Conservation (phyloP, 352 stramenopile genomes). For the Globisporangium echinulatum region DNA sequence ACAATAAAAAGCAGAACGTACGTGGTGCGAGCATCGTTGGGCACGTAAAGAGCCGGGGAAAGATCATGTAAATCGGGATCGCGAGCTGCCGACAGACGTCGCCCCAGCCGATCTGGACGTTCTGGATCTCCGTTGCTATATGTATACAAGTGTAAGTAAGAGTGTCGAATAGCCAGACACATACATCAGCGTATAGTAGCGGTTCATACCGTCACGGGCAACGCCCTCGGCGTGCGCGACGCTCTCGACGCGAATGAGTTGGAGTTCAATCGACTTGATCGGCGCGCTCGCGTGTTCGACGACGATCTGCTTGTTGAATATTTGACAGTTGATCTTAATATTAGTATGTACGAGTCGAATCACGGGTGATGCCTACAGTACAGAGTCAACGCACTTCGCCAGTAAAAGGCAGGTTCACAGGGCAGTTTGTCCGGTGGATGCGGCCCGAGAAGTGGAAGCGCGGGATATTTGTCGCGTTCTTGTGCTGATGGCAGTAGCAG, state of each 20-base stretch:
- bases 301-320: slow-evolving; percentile 35
- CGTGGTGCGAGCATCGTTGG: slow-evolving; percentile 83
- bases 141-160: too few species aligned
- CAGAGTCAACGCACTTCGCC: slow-evolving; percentile 53
- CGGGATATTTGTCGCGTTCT: slow-evolving; percentile 43
- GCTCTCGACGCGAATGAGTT: slow-evolving; percentile 88
- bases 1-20: slow-evolving; percentile 16
- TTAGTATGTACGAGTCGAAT: not conserved
- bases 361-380: not conserved
- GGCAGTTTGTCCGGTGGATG: slow-evolving; percentile 86
- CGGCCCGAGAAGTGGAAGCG: slow-evolving; percentile 79
- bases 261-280: slow-evolving; percentile 87
- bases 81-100: slow-evolving; percentile 84
- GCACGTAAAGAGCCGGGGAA: slow-evolving; percentile 89
- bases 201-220: slow-evolving; percentile 58
- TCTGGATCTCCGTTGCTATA: slow-evolving; percentile 91
- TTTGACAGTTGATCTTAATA: too few species aligned
- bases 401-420: slow-evolving; percentile 86
- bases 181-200: too few species aligned
- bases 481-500: slow-evolving; percentile 22
- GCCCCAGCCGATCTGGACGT: slow-evolving; percentile 90
- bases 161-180: too few species aligned
- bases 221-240: slow-evolving; percentile 72
- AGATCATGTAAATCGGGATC: slow-evolving; percentile 94
- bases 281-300: slow-evolving; percentile 67